Evolutionary conservation across 495 filamentous ascomycete species (phyloP), one percentile per base, ranked within the genome.

Genomic region (Penicillium coprophilum): DNA sequence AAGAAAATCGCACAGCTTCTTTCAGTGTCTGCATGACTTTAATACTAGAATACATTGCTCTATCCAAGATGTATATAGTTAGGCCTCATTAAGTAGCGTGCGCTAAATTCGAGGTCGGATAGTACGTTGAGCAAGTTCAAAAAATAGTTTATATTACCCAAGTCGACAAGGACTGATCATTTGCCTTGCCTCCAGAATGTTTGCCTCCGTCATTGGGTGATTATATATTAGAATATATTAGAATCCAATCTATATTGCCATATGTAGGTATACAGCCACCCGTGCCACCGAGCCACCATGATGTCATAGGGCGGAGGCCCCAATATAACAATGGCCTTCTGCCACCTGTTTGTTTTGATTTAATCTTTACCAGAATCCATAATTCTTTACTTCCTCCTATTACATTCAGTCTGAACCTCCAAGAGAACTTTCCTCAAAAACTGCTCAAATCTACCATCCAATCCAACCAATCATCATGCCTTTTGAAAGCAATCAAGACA

Each of bases 401-500:
- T 43, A 20, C 40, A 5, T 43, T 20, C 17, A 40, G 4, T 20
- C 21, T 8, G n/a, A 38, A 30, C 13, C 12, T 21, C 23, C 2
- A 27, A 10, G 28, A 27, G 19, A 43, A 8, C 6, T 8, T 3
- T 31, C 24, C 43, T 11, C 31, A 17, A 30, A 30, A 7, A 4
- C 24, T 15, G 7, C 38, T 48, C 17, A 27, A 46, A 24, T 12
- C 12, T 19, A 46, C 44, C 44, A 17, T 15, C 10, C 5, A 28
- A 9, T 4, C 19, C 23, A 43, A 44, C 52, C 41, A 39, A n/a
- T 10, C 57, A 61, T 32, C 17, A 67, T 67, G 59, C 59, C 62
- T 1, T 50, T 60, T 32, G 50, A 55, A 8, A 57, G 59, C 52
- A 46, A 45, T 24, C 61, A 71, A 66, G 66, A 75, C 53, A 60